Percentiles rank a stretch among this genome's conserved stretches.
phyloP scores from a whole-genome alignment of 2,329 filamentous ascomycete genomes.

The Exophiala lecanii-corni region DNA sequence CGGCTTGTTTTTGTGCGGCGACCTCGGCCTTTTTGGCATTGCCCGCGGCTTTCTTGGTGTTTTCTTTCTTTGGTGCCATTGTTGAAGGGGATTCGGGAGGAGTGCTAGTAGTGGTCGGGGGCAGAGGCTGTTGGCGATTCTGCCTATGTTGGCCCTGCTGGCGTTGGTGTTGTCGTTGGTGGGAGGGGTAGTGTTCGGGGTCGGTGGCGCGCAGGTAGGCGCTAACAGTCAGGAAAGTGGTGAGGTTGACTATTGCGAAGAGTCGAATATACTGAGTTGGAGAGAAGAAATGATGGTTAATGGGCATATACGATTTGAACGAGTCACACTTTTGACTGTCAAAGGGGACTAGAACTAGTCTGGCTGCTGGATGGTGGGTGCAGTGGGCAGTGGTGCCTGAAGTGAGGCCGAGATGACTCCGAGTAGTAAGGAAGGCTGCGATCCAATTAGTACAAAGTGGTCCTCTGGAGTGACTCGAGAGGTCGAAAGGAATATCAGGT shows the following conservation, averaged over 20 bases:
- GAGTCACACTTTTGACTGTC: too few relatives aligned
- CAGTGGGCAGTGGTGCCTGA: too few relatives aligned
- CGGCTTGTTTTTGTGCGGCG: constrained; percentile 73
- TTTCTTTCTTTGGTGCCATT: constrained; percentile 47
- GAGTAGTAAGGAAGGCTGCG: too few relatives aligned
- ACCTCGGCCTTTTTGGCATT: constrained; percentile 85
- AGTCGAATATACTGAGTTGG: constrained; percentile 32
- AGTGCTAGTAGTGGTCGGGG: background rate
- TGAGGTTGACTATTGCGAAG: constrained; percentile 28
- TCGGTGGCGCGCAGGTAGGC: constrained; percentile 11
- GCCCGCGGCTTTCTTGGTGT: constrained; percentile 82
- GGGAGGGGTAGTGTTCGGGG: background rate
- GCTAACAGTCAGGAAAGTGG: constrained; percentile 18
- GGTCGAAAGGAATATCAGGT: too few relatives aligned
- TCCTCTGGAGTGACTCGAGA: too few relatives aligned
- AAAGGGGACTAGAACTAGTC: too few relatives aligned
- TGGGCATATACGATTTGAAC: constrained; percentile 11
- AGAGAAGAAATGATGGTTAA: constrained; percentile 20
- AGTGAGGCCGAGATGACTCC: background rate
- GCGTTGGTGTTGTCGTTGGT: constrained; percentile 58
- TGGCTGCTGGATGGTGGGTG: too few relatives aligned
- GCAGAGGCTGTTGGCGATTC: too few relatives aligned
- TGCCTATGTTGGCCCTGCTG: constrained; percentile 51
- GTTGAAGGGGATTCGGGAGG: background rate
- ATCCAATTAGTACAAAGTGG: too few relatives aligned